Evolutionary conservation across 345 rosid genomes (phyloP).

Genomic region (Eucalyptus fibrosa): DNA sequence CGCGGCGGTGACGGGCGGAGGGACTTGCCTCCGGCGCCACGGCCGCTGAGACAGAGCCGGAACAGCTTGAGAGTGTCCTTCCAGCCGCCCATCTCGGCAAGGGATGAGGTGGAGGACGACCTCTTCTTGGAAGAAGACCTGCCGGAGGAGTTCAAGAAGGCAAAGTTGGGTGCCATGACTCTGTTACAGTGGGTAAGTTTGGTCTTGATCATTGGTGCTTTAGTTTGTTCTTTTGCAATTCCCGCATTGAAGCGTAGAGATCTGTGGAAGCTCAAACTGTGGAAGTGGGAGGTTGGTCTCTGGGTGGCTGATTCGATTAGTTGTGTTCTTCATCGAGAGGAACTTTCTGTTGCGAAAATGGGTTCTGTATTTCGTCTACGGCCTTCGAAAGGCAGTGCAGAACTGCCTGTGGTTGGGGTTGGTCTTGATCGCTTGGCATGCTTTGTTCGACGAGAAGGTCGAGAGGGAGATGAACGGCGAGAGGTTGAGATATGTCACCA

Average conservation of each 20-base stretch:
- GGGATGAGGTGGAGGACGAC: constrained; percentile 66
- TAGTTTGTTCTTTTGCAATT: constrained; percentile 35
- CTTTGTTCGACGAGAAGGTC: constrained; percentile 53
- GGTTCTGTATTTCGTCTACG: too few species aligned
- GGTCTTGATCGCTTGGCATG: too few species aligned
- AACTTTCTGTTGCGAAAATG: too few species aligned
- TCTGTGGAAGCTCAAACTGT: constrained; percentile 38
- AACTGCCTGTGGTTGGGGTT: too few species aligned
- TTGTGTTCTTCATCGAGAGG: too few species aligned
- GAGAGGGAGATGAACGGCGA: constrained; percentile 15
- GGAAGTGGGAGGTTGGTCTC: constrained; percentile 49
- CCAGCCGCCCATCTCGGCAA: background rate
- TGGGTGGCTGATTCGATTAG: too few species aligned
- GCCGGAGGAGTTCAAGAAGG: constrained; percentile 50
- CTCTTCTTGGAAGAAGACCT: constrained; percentile 67
- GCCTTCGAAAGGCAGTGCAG: too few species aligned
- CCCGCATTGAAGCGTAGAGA: constrained; percentile 10
- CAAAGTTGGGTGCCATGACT: constrained; percentile 15
- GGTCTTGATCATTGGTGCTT: constrained; percentile 35
- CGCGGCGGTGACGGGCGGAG: too few species aligned
- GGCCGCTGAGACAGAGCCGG: too few species aligned
- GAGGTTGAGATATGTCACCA: constrained; percentile 33
- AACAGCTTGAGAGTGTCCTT: too few species aligned
- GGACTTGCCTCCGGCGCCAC: too few species aligned
- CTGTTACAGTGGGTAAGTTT: constrained; percentile 62